Conservation (phyloP, 805 yeast species). For the Wickerhamomyces bisporus region DNA sequence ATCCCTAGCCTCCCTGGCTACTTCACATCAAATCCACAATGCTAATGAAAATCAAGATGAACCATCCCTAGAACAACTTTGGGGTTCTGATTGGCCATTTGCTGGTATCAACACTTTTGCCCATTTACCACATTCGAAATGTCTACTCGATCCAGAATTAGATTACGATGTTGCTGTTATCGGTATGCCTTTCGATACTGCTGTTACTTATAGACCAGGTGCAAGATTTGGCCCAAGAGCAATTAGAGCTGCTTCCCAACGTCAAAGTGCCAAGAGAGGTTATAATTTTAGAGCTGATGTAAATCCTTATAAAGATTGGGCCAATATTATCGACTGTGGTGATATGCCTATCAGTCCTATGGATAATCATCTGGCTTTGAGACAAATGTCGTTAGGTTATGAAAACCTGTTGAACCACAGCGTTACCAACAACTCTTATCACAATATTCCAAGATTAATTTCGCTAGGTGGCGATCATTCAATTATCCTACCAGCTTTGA, state of each 20-base stretch:
- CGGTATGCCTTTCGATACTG: constrained; percentile 84
- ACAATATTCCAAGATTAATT: constrained; percentile 54
- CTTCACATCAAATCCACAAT: no score
- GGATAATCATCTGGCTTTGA: constrained; percentile 58
- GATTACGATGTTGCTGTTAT: constrained; percentile 65
- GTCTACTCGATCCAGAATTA: constrained; percentile 44
- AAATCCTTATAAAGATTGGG: constrained; percentile 54
- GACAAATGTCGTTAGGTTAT: constrained; percentile 55
- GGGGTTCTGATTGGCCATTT: constrained; percentile 76
- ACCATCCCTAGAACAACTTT: constrained; percentile 50
- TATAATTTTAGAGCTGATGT: constrained; percentile 62
- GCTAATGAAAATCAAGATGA: constrained; percentile 2
- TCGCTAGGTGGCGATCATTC: constrained; percentile 85
- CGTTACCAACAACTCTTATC: constrained; percentile 6
- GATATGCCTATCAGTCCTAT: constrained; percentile 67
- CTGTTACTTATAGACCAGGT: constrained; percentile 72
- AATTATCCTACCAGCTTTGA: constrained; percentile 63
- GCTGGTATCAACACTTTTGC: constrained; percentile 59
- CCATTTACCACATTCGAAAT: constrained; percentile 53
- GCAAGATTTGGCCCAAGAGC: constrained; percentile 82
- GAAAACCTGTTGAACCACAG: constrained; percentile 43
- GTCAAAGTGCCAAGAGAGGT: constrained; percentile 66
- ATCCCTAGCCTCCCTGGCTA: no score
- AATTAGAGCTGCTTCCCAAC: constrained; percentile 60
- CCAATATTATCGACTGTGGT: constrained; percentile 57